A percentile compares a stretch with the other conserved stretches of the same genome.
Evolutionary conservation across 2,329 filamentous ascomycete genomes (phyloP).

Genomic region (Alternaria arbusti): DNA sequence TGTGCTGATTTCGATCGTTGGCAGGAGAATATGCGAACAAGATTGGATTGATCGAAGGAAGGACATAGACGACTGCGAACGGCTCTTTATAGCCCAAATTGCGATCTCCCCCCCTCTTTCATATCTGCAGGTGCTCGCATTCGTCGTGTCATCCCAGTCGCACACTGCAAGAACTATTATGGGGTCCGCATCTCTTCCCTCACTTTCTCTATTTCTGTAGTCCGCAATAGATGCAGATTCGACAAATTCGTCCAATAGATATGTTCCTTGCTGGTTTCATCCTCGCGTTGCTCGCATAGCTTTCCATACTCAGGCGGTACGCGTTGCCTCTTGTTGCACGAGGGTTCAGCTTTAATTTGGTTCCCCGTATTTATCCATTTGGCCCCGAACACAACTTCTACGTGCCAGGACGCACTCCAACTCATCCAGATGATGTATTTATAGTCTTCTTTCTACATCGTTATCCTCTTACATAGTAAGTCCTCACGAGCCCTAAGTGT

Average conservation of each 20-base stretch:
- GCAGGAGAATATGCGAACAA: neutral
- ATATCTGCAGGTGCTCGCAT: neutral
- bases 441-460: neutral
- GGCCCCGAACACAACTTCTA: neutral
- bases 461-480: neutral
- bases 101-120: neutral
- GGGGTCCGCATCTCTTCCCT: neutral
- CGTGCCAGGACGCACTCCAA: neutral
- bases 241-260: neutral
- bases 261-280: neutral
- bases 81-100: neutral
- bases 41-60: neutral
- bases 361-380: neutral
- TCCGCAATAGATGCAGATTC: neutral
- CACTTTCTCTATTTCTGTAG: neutral
- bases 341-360: neutral
- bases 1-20: neutral
- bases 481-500: neutral
- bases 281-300: neutral
- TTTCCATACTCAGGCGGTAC: neutral
- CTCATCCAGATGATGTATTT: neutral
- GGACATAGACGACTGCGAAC: neutral
- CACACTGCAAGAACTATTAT: neutral
- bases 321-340: neutral
- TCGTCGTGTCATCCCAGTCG: neutral